phyloP scores from a whole-genome alignment of 345 rosid species.

The Raphanus raphanistrum region DNA sequence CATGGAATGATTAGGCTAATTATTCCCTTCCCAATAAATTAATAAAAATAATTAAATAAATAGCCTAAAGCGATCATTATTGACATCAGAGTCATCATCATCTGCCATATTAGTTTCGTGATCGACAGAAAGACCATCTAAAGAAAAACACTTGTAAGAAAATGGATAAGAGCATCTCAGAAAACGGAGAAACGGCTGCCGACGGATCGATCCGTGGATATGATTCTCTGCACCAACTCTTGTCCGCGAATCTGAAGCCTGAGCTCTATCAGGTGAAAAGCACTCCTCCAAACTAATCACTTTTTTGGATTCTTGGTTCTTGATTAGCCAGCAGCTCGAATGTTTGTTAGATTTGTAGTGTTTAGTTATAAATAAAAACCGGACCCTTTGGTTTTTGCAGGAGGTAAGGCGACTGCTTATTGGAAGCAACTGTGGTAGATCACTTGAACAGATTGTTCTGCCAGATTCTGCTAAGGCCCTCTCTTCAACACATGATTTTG shows the following conservation, averaged over 20 bases:
- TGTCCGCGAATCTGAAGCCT: conserved; percentile 73
- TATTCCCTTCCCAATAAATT: background rate
- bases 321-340: background rate
- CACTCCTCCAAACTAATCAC: background rate
- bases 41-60: too few relatives aligned
- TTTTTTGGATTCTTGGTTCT: background rate
- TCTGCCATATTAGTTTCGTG: background rate
- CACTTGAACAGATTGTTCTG: conserved; percentile 49
- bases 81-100: background rate
- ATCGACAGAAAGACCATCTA: background rate
- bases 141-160: background rate
- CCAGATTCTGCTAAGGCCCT: conserved; percentile 57
- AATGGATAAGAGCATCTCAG: conserved; percentile 35
- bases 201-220: conserved; percentile 78
- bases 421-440: conserved; percentile 74
- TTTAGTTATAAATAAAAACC: background rate
- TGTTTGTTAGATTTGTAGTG: background rate
- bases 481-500: conserved; percentile 66
- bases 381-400: conserved; percentile 42
- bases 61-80: background rate
- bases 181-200: conserved; percentile 35
- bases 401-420: conserved; percentile 79
- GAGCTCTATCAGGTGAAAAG: conserved; percentile 63
- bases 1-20: conserved; percentile 22
- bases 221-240: conserved; percentile 72